phyloP scores from a whole-genome alignment of 805 yeast genomes.

The Komagataella ulmi region DNA sequence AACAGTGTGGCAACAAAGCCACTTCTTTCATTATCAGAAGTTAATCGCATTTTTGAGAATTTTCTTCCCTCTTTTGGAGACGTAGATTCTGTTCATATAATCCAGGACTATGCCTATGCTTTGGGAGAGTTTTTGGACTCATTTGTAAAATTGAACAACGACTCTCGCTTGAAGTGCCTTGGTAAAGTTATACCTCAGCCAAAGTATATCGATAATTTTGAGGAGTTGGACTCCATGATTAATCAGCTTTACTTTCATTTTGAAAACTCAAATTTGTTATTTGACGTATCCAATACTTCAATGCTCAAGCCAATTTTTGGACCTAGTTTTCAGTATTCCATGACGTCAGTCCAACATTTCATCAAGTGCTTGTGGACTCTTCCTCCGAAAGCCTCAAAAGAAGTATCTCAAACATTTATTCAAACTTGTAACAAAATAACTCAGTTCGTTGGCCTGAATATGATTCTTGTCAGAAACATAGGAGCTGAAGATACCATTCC shows the following conservation, averaged over 20 bases:
- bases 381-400: conserved; percentile 6
- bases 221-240: conserved; percentile 21
- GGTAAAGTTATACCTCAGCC: neutral
- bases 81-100: conserved; percentile 6
- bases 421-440: conserved; percentile 1
- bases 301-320: neutral
- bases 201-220: conserved; percentile 8
- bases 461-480: neutral
- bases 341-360: neutral
- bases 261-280: conserved; percentile 7
- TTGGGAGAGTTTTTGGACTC: conserved; percentile 7
- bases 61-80: neutral
- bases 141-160: conserved; percentile 3
- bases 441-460: conserved; percentile 1
- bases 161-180: conserved; percentile 6
- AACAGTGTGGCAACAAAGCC: neutral
- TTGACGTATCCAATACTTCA: conserved; percentile 4
- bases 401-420: neutral
- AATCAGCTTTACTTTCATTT: conserved; percentile 16
- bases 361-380: neutral
- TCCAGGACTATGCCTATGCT: conserved; percentile 14
- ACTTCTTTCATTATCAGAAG: neutral
- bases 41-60: neutral
- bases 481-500: neutral
- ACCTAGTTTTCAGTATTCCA: neutral